Percentiles rank a stretch among this genome's conserved stretches.
phyloP scores from a whole-genome alignment of 441 rosid species.

The Erodium trifolium region DNA sequence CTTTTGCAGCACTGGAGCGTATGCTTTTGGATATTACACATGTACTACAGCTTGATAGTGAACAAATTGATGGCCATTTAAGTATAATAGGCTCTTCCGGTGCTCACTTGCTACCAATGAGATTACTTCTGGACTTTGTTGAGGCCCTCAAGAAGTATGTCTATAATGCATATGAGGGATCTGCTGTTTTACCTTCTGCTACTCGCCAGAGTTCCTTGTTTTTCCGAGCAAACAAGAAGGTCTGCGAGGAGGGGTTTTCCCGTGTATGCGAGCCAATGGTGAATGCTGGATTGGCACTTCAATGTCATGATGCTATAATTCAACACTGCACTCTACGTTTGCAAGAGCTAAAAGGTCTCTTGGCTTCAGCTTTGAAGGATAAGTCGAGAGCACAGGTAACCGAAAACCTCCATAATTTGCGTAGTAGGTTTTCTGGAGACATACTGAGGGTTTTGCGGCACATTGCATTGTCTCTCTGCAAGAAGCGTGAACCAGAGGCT shows the following conservation, averaged over 20 bases:
- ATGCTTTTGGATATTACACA: constrained; percentile 92
- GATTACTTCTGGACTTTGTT: constrained; percentile 88
- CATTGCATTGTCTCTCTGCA: constrained; percentile 74
- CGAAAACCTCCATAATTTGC: constrained; percentile 49
- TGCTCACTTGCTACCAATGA: constrained; percentile 93
- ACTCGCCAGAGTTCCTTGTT: constrained; percentile 74
- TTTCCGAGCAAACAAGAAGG: constrained; percentile 92
- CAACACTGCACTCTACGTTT: constrained; percentile 77
- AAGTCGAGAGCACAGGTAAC: constrained; percentile 50
- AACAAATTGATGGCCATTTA: constrained; percentile 74
- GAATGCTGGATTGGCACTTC: constrained; percentile 94
- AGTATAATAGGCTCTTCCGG: constrained; percentile 81
- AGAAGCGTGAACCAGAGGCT: constrained; percentile 65
- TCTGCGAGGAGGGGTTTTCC: constrained; percentile 99
- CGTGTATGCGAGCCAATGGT: constrained; percentile 98
- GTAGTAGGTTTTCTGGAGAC: constrained; percentile 56
- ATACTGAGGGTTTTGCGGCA: constrained; percentile 58
- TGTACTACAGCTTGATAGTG: constrained; percentile 72
- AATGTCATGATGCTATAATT: constrained; percentile 83
- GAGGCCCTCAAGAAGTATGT: constrained; percentile 93
- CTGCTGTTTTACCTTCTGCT: constrained; percentile 70
- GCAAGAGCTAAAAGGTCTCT: constrained; percentile 63
- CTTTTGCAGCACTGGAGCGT: constrained; percentile 97
- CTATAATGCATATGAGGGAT: constrained; percentile 93
- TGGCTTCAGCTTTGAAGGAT: constrained; percentile 56